Evolutionary conservation across 208 protist species (phyloP), one percentile per base, ranked within the genome.

Genomic region (Trypanosoma cruzi): DNA sequence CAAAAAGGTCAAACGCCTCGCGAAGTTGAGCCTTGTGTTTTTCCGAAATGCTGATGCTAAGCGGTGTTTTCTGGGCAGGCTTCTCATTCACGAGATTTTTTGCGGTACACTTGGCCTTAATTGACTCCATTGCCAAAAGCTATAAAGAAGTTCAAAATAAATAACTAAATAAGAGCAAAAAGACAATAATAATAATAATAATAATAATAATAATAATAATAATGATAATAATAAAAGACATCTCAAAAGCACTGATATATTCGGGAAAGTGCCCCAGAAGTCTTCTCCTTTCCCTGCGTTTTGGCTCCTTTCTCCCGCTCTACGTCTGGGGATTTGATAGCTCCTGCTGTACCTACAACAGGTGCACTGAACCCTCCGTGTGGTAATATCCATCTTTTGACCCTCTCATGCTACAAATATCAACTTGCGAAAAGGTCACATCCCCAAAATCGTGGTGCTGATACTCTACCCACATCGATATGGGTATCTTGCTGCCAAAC

Each of bases 1-100:
- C 97, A 64, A 99, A 99, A 54, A 98, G 80, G 67, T 99, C 97
- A 72, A 99, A 99, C 4, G 97, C 97, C 70, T 97, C 83, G 11
- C 90, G 83, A 16, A 99, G 93, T 81, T 96, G 82, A 52, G 77
- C 78, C 60, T 92, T 93, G 69, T 93, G 87, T 61, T 89, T 81
- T 58, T 90, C 82, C 0, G 88, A 87, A 50, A 90, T 79, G 29
- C 71, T 73, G 20, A 97, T 68, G 36, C 91, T 71, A 8, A 80
- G 61, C 16, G 77, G 57, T 2, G 80, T 79, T n/a, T 55, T 79
- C 46, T 78, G 71, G 29, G 67, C 57, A 40, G 48, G 29, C 46
- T 48, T 76, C 57, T 77, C 67, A 31, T 49, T 28, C 8, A 34
- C 7, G 20, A 40, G 28, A 62, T 40, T n/a, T 52, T 50, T 31